phyloP scores from a whole-genome alignment of 2,329 filamentous ascomycete species.

The Fusarium succisae region DNA sequence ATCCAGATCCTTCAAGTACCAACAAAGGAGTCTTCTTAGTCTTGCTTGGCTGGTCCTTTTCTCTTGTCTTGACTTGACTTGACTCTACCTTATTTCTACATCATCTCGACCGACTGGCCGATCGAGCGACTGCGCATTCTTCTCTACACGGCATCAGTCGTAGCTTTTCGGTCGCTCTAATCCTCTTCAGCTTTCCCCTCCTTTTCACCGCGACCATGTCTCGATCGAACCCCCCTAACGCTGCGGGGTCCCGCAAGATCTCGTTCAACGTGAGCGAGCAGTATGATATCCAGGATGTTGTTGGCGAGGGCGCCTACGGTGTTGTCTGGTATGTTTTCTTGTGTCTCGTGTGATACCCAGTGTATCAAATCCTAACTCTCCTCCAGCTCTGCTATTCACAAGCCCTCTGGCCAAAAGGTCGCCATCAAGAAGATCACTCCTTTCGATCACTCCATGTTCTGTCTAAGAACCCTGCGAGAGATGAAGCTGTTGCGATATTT shows the following conservation, averaged over 20 bases:
- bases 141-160: not conserved
- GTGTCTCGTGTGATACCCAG: not conserved
- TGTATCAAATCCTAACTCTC: not conserved
- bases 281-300: slow-evolving; percentile 99
- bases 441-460: slow-evolving; percentile 99
- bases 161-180: not conserved
- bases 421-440: slow-evolving; percentile 99
- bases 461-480: slow-evolving; percentile 92
- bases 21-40: slow-evolving; percentile 38
- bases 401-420: slow-evolving; percentile 97
- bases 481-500: slow-evolving; percentile 99
- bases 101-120: slow-evolving; percentile 18
- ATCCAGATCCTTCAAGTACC: not conserved
- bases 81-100: slow-evolving; percentile 25
- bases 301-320: slow-evolving; percentile 97
- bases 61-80: slow-evolving; percentile 8
- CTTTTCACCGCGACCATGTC: slow-evolving; percentile 53
- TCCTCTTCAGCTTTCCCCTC: not conserved
- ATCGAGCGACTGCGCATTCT: slow-evolving; percentile 22
- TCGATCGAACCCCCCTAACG: slow-evolving; percentile 65
- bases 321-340: slow-evolving; percentile 83
- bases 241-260: slow-evolving; percentile 84
- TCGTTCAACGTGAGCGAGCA: slow-evolving; percentile 99
- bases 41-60: slow-evolving; percentile 35
- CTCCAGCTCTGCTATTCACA: slow-evolving; percentile 90